Base-by-base conservation (phyloP, 371 early-diverging fungal genomes). In the Capillidium rhysosporum region DNA sequence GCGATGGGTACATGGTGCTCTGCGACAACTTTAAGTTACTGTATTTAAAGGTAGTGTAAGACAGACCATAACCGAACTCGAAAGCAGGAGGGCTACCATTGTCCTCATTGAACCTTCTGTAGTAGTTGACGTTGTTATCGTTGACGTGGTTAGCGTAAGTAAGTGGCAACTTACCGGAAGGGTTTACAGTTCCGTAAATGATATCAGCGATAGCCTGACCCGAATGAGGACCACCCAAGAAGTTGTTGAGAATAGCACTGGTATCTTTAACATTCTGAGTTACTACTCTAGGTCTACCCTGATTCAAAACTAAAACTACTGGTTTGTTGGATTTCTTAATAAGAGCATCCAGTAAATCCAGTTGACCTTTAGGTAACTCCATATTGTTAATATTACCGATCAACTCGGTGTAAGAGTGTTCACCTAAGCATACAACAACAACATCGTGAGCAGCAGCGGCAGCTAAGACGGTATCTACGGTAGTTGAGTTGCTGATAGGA, bases 51-150 rank as follows among this genome's bases (percentile, higher is more conserved):
- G 60, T 55, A 1, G 74, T 68, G 51, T 79, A 80, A 1, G 77
- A 73, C 7, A 81, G 49, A 18, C 82, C 82, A 29, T 66, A 68
- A 1, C 80, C 73, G 56, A 82, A 82, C 10, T 70, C 61, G 56
- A 67, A 81, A 39, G 72, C 64, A 16, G 77, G 77, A 21, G 34
- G 34, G 34, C 66, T 63, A 47, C 57, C 57, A 0, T 57, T 56
- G 51, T 61, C 63, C 3, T 59, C 39, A 0, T 61, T 63, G 38
- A 49, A 49, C 0, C 57, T 20, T 0, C 63, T 56, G 38, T 59
- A 65, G 26, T 62, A 65, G 26, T 61, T 65, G 0, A 60, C 28
- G 16, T 48, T 55, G 23, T 65, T 59, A 49, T 65, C 64, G 1
- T 61, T 46, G 1, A 65, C 61, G 18, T 70, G 58, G 39, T 68